Base-by-base conservation (phyloP, 305 asterid genomes). In the Withania somnifera region DNA sequence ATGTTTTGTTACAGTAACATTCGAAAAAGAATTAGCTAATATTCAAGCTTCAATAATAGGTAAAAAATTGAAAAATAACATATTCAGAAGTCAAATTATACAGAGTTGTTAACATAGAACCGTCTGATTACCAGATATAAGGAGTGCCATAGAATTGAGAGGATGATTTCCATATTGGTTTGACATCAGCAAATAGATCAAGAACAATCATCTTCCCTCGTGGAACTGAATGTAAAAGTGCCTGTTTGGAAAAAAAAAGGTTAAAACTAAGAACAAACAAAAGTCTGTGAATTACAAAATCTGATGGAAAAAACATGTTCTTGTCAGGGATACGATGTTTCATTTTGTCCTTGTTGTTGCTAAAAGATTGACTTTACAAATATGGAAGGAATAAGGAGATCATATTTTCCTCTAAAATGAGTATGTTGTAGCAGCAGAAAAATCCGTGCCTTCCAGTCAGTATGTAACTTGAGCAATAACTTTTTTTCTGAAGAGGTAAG, bases 181-280 rank as follows among this genome's bases (percentile, higher is more conserved):
- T 91, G 88, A 90, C 98, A 82, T 96, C 99, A 79, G 99, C 98
- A 88, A 96, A 96, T 82, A 96, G 94, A 92, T 96, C 99, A 54
- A 96, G 98, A 86, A 96, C 99, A 83, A 96, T 92, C 99, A 96
- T 96, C 93, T 93, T 94, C 88, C 99, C 99, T 80, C 85, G 89
- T 79, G 98, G 99, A 88, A 96, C 99, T 77, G 99, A 96, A 88
- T 96, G 99, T 67, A 96, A 87, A 88, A 96, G 98, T 82, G 99
- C 99, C 99, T 96, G 94, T 82, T 83, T 86, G 64, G 83, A 24
- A 71, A 57, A n/a, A 69, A 22, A 42, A 38, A 45, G 13, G 36
- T 42, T 32, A 22, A 71, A 71, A 69, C 40, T 20, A 40, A 6
- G 56, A 1, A 69, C 22, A 14, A 42, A 69, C 14, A 69, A 42